Evolutionary conservation across 805 yeast species (phyloP).

Genomic region (Candida quercuum): DNA sequence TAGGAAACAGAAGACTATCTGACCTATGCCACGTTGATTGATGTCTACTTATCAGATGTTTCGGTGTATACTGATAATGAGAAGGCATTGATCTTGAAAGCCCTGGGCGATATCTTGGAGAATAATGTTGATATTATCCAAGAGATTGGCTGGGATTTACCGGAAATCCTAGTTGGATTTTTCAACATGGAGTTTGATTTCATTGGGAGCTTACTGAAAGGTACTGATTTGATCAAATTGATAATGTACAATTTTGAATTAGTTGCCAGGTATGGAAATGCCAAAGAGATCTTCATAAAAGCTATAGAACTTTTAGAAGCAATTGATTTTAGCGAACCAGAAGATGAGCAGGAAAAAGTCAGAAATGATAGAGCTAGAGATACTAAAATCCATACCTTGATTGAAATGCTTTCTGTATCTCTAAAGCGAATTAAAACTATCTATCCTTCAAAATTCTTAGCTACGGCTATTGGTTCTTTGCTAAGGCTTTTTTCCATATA

Average conservation of each 20-base stretch:
- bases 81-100: constrained; percentile 40
- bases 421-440: constrained; percentile 58
- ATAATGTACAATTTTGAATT: constrained; percentile 51
- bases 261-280: constrained; percentile 66
- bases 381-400: constrained; percentile 56
- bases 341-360: constrained; percentile 2
- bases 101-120: constrained; percentile 38
- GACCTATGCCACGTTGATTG: constrained; percentile 69
- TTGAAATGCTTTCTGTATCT: constrained; percentile 59
- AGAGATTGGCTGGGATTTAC: constrained; percentile 92
- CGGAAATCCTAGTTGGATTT: constrained; percentile 55
- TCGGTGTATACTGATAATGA: constrained; percentile 42
- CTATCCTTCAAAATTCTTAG: constrained; percentile 75
- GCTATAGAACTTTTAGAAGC: constrained; percentile 56
- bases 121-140: constrained; percentile 44
- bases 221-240: constrained; percentile 7
- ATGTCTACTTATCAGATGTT: constrained; percentile 50
- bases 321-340: constrained; percentile 20
- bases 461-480: constrained; percentile 59
- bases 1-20: constrained; percentile 53
- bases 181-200: constrained; percentile 36
- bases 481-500: constrained; percentile 46
- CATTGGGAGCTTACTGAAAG: constrained; percentile 33
- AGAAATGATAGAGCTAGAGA: constrained; percentile 16
- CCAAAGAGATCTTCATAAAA: constrained; percentile 73